These are phyloP conservation scores for Craterostigma plantagineum DNA, from an alignment of 257 asterid species.

Conservation along the genomic window DNA sequence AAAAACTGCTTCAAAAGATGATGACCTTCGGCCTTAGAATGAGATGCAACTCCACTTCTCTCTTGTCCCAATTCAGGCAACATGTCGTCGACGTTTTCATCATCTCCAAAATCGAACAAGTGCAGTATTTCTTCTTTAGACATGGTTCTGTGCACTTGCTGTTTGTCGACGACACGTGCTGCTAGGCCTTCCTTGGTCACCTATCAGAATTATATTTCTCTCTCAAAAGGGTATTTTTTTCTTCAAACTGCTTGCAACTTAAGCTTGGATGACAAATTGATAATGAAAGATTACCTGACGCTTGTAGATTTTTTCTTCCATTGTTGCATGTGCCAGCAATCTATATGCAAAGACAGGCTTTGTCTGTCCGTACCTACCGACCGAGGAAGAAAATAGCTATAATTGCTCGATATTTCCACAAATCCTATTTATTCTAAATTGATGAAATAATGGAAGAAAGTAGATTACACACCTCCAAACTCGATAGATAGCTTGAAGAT, in stretches of 20 bases:
- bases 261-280: conserved; percentile 2
- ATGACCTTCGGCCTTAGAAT: conserved; percentile 19
- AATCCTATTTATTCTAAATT: too few species aligned
- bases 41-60: conserved; percentile 17
- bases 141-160: conserved; percentile 90
- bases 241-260: conserved; percentile 2
- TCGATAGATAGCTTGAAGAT: conserved; percentile 91
- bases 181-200: conserved; percentile 99
- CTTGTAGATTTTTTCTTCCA: conserved; percentile 97
- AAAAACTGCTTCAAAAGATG: conserved; percentile 31
- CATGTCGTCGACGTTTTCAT: conserved; percentile 47
- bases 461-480: conserved; percentile 69
- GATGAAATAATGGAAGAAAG: conserved; percentile 9
- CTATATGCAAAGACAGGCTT: conserved; percentile 98
- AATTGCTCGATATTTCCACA: too few species aligned
- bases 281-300: conserved; percentile 64
- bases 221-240: conserved; percentile 6
- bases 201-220: too few species aligned
- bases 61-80: conserved; percentile 38
- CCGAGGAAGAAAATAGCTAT: too few species aligned
- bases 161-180: conserved; percentile 95
- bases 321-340: conserved; percentile 85
- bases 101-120: conserved; percentile 88
- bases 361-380: conserved; percentile 89
- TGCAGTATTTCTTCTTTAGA: conserved; percentile 93